These are phyloP conservation scores for Trichoderma hamatum DNA, from an alignment of 2,329 filamentous ascomycete species.

Conservation along the genomic window DNA sequence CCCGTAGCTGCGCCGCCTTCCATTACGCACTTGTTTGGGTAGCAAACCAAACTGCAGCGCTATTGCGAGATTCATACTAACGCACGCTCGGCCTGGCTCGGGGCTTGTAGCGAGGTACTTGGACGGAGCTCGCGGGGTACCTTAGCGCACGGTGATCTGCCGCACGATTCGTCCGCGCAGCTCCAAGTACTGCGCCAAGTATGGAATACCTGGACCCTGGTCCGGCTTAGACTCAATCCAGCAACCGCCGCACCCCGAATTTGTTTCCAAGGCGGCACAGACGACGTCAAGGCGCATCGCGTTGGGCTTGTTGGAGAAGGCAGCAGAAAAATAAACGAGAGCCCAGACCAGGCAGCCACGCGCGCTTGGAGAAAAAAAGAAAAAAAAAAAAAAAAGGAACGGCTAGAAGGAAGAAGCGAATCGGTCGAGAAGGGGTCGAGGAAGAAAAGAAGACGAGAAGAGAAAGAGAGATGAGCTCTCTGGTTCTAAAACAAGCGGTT, in stretches of 20 bases:
- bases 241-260: not conserved
- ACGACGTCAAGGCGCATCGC: slow-evolving; percentile 18
- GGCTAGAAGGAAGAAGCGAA: not conserved
- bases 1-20: slow-evolving; percentile 14
- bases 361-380: not conserved
- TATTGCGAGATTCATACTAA: not conserved
- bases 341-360: slow-evolving; percentile 8
- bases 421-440: not conserved
- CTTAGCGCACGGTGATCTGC: not conserved
- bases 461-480: not conserved
- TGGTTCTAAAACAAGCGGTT: not conserved
- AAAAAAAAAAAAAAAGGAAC: not conserved
- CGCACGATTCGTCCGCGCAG: not conserved
- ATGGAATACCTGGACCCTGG: not conserved
- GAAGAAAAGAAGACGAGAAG: not conserved
- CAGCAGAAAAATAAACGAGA: not conserved
- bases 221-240: not conserved
- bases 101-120: not conserved
- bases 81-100: not conserved
- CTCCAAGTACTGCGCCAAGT: not conserved
- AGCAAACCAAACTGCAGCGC: not conserved
- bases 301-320: slow-evolving; percentile 22
- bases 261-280: not conserved
- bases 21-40: slow-evolving; percentile 1
- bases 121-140: not conserved